A percentile compares a stretch with the other conserved stretches of the same genome.
These are phyloP conservation scores for Epichloe festucae DNA, from an alignment of 2,329 filamentous ascomycete species.

Conservation along the genomic window DNA sequence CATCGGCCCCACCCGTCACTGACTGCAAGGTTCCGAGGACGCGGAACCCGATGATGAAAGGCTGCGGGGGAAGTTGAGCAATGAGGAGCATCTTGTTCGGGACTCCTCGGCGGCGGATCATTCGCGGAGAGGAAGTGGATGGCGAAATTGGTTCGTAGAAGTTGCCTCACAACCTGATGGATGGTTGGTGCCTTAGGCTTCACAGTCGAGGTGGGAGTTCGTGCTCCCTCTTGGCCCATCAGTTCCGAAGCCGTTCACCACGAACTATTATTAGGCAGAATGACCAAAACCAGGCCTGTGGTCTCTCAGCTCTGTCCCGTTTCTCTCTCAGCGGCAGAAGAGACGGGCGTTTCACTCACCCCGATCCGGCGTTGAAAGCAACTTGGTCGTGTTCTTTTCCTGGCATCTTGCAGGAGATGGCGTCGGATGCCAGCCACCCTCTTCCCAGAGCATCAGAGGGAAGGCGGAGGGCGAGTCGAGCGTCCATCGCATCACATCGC, in stretches of 20 bases:
- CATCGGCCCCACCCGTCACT: neutral
- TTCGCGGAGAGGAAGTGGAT: no score
- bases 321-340: neutral
- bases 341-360: neutral
- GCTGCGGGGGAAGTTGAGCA: neutral
- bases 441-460: neutral
- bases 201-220: no score
- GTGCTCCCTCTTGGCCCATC: neutral
- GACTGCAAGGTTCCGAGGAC: conserved; percentile 1
- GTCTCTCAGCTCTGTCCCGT: neutral
- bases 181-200: neutral
- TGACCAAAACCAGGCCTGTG: no score
- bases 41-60: neutral
- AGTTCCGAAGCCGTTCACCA: neutral
- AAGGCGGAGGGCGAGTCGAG: neutral
- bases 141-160: neutral
- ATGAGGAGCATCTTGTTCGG: no score
- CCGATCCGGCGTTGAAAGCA: neutral
- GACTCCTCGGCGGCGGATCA: no score
- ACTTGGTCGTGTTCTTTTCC: neutral
- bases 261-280: no score
- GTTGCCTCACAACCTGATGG: neutral
- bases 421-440: neutral
- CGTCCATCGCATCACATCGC: neutral
- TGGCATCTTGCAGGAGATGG: conserved; percentile 1